A percentile compares a stretch with the other conserved stretches of the same genome.
Evolutionary conservation across 495 filamentous ascomycete genomes (phyloP).

Genomic region (Tuber magnatum): DNA sequence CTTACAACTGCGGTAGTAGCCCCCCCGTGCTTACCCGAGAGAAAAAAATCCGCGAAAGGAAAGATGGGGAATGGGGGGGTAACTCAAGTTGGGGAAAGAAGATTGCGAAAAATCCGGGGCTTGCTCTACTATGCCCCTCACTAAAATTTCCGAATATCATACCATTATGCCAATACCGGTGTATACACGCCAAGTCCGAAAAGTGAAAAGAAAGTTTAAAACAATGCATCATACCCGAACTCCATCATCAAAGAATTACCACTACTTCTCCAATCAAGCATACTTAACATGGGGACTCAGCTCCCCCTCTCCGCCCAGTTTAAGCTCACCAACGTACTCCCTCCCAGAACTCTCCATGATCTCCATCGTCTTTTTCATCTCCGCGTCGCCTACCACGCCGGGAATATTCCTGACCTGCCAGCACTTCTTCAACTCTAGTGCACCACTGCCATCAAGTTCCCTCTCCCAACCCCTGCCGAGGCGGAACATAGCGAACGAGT

Average conservation of each 20-base stretch:
- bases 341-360: constrained; percentile 3
- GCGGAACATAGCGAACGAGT: constrained; percentile 32
- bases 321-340: constrained; percentile 22
- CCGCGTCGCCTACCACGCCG: constrained; percentile 25
- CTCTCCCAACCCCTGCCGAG: constrained; percentile 25
- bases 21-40: no score
- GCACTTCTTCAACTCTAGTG: constrained; percentile 17
- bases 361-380: constrained; percentile 9
- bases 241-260: neutral
- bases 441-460: constrained; percentile 26
- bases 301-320: constrained; percentile 13
- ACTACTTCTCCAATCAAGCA: neutral
- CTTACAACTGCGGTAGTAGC: no score
- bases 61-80: no score
- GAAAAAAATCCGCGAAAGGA: no score
- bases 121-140: neutral
- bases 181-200: constrained; percentile 6
- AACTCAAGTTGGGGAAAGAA: neutral
- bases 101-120: neutral
- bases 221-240: neutral
- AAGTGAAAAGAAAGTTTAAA: neutral
- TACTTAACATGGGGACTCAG: constrained; percentile 16
- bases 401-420: constrained; percentile 28
- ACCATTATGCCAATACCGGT: neutral
- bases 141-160: neutral